A percentile compares a stretch with the other conserved stretches of the same genome.
Conservation (phyloP, 345 rosid genomes). For the Turnera subulata region DNA sequence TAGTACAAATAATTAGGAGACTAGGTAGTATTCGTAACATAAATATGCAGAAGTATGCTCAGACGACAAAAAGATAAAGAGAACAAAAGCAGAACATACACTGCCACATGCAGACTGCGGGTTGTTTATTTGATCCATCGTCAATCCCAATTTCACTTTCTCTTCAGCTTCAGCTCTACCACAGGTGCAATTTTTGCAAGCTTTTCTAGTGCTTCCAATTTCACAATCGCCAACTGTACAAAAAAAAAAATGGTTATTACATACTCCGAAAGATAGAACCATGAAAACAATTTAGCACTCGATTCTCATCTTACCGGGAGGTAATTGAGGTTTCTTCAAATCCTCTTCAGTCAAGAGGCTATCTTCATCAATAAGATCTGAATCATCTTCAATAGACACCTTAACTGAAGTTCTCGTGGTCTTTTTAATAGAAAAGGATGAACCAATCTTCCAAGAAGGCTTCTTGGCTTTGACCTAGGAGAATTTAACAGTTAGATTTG, state of each 20-base stretch:
- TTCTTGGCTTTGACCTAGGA: conserved; percentile 66
- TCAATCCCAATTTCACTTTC: conserved; percentile 68
- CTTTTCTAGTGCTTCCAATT: conserved; percentile 76
- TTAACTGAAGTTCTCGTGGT: conserved; percentile 39
- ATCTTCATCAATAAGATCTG: conserved; percentile 94
- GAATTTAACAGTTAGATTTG: no score
- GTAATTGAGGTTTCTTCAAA: conserved; percentile 72
- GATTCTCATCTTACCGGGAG: conserved; percentile 38
- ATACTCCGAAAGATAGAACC: not conserved
- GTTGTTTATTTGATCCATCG: conserved; percentile 71
- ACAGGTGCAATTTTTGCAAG: conserved; percentile 92
- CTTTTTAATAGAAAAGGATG: conserved; percentile 78
- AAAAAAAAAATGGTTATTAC: not conserved
- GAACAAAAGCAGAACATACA: conserved; percentile 34
- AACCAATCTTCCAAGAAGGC: conserved; percentile 82
- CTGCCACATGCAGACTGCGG: conserved; percentile 97
- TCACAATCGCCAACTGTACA: conserved; percentile 83
- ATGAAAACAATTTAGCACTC: not conserved
- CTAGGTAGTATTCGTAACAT: not conserved
- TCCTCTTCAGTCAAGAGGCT: conserved; percentile 84
- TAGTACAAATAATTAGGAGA: not conserved
- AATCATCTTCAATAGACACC: conserved; percentile 60
- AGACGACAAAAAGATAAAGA: no score
- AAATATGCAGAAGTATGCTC: not conserved
- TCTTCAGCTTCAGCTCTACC: conserved; percentile 98